These are phyloP conservation scores for Pyrenochaeta sp. DNA, from an alignment of 2,329 filamentous ascomycete genomes.

Conservation along the genomic window DNA sequence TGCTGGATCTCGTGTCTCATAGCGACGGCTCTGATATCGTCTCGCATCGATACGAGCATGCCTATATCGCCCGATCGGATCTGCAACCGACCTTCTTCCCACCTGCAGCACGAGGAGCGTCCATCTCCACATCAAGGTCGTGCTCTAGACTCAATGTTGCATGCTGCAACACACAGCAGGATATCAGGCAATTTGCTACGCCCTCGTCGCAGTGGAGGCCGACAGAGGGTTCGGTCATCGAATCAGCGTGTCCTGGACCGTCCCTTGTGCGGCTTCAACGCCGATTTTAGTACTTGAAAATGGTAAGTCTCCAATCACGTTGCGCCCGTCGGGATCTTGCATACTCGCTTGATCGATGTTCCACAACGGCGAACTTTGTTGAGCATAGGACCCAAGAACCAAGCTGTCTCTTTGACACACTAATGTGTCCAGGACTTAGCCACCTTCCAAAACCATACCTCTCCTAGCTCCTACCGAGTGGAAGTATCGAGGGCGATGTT, in stretches of 20 bases:
- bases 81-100: not conserved
- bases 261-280: slow-evolving; percentile 9
- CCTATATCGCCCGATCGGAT: not conserved
- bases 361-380: slow-evolving; percentile 18
- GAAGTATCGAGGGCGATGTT: no score
- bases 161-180: slow-evolving; percentile 6
- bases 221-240: slow-evolving; percentile 9
- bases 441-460: not conserved
- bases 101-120: not conserved
- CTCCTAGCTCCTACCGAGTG: not conserved
- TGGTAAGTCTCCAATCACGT: slow-evolving; percentile 7
- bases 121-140: not conserved
- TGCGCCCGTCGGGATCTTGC: slow-evolving; percentile 11
- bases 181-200: slow-evolving; percentile 12
- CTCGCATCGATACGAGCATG: not conserved
- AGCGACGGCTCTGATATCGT: not conserved
- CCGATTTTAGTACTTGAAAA: not conserved
- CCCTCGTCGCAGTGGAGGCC: slow-evolving; percentile 12
- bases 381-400: slow-evolving; percentile 14
- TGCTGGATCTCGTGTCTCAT: slow-evolving; percentile 13
- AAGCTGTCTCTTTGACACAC: slow-evolving; percentile 1
- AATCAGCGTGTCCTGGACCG: slow-evolving; percentile 21
- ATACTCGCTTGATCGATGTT: slow-evolving; percentile 10
- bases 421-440: not conserved
- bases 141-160: slow-evolving; percentile 7